These are phyloP conservation scores for Rauvolfia tetraphylla DNA, from an alignment of 257 asterid genomes.

Conservation along the genomic window DNA sequence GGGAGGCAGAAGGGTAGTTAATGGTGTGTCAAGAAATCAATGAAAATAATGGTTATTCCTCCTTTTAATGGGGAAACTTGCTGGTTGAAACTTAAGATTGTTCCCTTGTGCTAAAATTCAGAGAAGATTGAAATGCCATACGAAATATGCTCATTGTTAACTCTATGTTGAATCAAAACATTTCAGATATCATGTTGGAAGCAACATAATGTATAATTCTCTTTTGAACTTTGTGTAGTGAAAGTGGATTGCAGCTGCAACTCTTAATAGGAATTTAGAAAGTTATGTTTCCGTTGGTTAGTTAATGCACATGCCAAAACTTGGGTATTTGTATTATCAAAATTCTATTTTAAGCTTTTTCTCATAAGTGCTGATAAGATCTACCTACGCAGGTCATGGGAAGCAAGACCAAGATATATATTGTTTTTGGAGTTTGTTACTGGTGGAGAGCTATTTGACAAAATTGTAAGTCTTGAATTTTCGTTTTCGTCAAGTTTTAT, in stretches of 20 bases:
- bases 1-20: too few species aligned
- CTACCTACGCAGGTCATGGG: constrained; percentile 75
- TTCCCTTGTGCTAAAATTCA: not conserved
- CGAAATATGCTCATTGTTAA: not conserved
- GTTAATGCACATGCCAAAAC: not conserved
- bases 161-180: not conserved
- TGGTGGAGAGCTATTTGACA: constrained; percentile 97
- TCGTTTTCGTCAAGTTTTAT: not conserved
- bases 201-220: not conserved
- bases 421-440: constrained; percentile 80
- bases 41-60: not conserved
- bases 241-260: not conserved
- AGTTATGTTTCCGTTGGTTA: not conserved
- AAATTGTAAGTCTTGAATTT: constrained; percentile 54
- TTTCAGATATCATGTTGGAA: not conserved
- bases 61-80: not conserved
- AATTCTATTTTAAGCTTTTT: not conserved
- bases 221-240: not conserved
- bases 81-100: not conserved
- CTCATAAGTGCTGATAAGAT: not conserved
- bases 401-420: constrained; percentile 91
- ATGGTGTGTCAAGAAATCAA: not conserved
- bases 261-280: not conserved
- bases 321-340: not conserved
- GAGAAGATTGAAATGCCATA: not conserved